Conservation (phyloP, 1,139 yeast species). For the Blastobotrys apis region DNA sequence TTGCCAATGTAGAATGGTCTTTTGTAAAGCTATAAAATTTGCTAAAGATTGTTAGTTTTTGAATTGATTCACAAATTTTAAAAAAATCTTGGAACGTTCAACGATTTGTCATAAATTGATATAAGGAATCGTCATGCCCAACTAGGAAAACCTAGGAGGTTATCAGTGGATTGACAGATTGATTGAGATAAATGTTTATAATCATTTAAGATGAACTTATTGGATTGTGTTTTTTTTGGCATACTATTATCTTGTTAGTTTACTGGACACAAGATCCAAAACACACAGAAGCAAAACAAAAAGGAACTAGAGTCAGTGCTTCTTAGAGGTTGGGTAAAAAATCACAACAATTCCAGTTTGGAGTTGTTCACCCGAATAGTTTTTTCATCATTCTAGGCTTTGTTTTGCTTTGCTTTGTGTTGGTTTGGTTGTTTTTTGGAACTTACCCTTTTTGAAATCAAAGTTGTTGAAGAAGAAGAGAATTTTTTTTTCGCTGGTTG, state of each 20-base stretch:
- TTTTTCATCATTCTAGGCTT: conserved; percentile 15
- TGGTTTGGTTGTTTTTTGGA: neutral
- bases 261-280: neutral
- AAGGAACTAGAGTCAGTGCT: conserved; percentile 26
- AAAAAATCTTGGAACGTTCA: too few species aligned
- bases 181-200: conserved; percentile 22
- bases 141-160: neutral
- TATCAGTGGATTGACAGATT: conserved; percentile 36
- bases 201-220: conserved; percentile 21
- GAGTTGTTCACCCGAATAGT: conserved; percentile 16
- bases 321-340: conserved; percentile 30
- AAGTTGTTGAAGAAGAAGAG: neutral
- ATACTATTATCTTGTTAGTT: conserved; percentile 7
- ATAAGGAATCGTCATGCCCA: neutral
- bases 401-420: neutral
- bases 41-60: neutral
- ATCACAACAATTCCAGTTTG: conserved; percentile 17
- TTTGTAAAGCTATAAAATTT: conserved; percentile 29
- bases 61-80: too few species aligned
- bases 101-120: too few species aligned
- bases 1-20: conserved; percentile 67
- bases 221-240: conserved; percentile 1
- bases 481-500: neutral
- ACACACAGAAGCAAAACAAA: neutral
- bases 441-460: neutral